A percentile compares a stretch with the other conserved stretches of the same genome.
Evolutionary conservation across 352 stramenopile genomes (phyloP).

Genomic region (Aphanomyces invadans): DNA sequence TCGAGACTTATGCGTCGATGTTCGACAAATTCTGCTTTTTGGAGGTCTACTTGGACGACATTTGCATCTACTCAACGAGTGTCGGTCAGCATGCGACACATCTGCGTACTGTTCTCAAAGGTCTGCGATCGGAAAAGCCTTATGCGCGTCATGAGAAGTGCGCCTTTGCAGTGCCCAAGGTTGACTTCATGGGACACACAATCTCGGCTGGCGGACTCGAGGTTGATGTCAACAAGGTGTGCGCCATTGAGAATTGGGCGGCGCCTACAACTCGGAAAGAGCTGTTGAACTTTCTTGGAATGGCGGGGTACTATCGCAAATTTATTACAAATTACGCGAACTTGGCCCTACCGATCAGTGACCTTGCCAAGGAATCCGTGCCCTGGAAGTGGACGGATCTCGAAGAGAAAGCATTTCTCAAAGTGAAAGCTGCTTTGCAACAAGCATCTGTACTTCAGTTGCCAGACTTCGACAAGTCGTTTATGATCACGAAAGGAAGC

Average conservation of each 20-base stretch:
- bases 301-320: constrained; percentile 27
- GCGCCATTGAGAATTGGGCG: constrained; percentile 18
- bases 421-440: neutral
- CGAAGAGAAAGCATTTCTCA: neutral
- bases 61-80: constrained; percentile 5
- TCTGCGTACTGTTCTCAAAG: neutral
- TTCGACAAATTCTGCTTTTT: constrained; percentile 17
- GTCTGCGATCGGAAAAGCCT: constrained; percentile 6
- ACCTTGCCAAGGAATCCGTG: constrained; percentile 22
- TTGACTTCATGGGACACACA: constrained; percentile 26
- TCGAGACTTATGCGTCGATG: constrained; percentile 15
- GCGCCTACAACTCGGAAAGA: constrained; percentile 19
- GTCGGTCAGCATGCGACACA: constrained; percentile 1
- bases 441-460: constrained; percentile 2
- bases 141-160: constrained; percentile 17
- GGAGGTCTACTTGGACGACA: constrained; percentile 21
- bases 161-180: constrained; percentile 8
- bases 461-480: neutral
- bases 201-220: constrained; percentile 8
- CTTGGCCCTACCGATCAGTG: constrained; percentile 23
- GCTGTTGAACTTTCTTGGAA: constrained; percentile 26
- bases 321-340: constrained; percentile 26
- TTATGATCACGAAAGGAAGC: constrained; percentile 30
- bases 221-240: constrained; percentile 22
- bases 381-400: constrained; percentile 22